A percentile compares a stretch with the other conserved stretches of the same genome.
These are phyloP conservation scores for Paraconiothyrium brasiliense DNA, from an alignment of 2,329 filamentous ascomycete species.

Conservation along the genomic window DNA sequence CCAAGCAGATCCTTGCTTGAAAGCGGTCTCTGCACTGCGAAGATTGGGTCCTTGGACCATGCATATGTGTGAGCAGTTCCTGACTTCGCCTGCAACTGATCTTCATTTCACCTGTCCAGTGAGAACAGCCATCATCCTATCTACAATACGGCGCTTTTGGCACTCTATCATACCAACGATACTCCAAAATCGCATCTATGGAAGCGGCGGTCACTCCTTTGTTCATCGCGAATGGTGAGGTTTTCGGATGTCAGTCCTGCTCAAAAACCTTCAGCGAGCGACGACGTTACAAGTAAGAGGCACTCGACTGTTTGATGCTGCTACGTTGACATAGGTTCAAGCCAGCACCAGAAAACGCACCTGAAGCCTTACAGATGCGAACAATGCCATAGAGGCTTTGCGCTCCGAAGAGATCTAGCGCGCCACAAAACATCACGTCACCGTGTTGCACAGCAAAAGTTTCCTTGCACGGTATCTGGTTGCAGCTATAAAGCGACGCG, in stretches of 20 bases:
- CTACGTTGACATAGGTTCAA: neutral
- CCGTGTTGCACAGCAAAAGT: conserved; percentile 15
- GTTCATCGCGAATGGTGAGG: neutral
- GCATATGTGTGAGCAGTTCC: too few species aligned
- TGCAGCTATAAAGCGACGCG: conserved; percentile 19
- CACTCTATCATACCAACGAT: neutral
- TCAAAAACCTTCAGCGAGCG: conserved; percentile 13
- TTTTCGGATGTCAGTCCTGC: conserved; percentile 17
- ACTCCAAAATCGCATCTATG: neutral
- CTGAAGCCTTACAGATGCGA: conserved; percentile 20
- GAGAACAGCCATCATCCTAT: too few species aligned
- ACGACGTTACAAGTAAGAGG: conserved; percentile 19
- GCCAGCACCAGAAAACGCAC: conserved; percentile 24
- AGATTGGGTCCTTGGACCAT: too few species aligned
- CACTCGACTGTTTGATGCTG: neutral
- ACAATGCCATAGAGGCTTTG: conserved; percentile 19
- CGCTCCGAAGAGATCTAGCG: conserved; percentile 15
- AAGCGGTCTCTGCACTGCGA: too few species aligned
- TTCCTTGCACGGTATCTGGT: conserved; percentile 11
- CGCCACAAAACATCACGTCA: conserved; percentile 20
- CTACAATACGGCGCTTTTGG: too few species aligned
- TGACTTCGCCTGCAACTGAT: too few species aligned
- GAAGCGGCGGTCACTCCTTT: neutral
- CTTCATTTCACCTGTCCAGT: too few species aligned
- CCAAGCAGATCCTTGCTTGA: too few species aligned